phyloP scores from a whole-genome alignment of 768 basidiomycete species.

The Tricholoma furcatifolium region DNA sequence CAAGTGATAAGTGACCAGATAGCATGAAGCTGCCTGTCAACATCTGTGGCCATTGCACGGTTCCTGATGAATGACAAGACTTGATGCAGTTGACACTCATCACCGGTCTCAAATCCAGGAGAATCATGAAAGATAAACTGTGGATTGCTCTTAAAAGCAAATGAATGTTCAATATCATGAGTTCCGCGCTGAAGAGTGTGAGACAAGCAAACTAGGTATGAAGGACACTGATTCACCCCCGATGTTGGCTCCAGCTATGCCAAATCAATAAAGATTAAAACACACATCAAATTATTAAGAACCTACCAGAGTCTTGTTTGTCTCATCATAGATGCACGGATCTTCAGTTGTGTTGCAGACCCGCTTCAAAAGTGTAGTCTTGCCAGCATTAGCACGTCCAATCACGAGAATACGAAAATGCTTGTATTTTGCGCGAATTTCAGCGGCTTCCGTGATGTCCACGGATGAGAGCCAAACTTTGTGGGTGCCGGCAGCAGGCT shows the following conservation, averaged over 20 bases:
- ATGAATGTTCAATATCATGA: slow-evolving; percentile 21
- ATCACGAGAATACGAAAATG: slow-evolving; percentile 30
- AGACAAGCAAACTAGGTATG: neutral
- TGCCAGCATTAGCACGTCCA: slow-evolving; percentile 30
- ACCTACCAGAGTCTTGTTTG: neutral
- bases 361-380: no score
- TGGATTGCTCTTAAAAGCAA: slow-evolving; percentile 22
- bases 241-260: neutral
- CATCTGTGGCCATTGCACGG: neutral
- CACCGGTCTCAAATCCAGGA: slow-evolving; percentile 23
- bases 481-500: no score
- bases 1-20: neutral
- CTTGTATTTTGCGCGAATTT: slow-evolving; percentile 8
- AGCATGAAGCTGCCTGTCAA: neutral
- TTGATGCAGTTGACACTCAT: neutral
- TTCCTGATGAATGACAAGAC: neutral
- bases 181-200: slow-evolving; percentile 18
- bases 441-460: no score
- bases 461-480: no score
- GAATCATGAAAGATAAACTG: no score
- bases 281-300: neutral
- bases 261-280: neutral
- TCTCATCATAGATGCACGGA: neutral
- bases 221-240: neutral
- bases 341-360: no score